Conservation (phyloP, 2,329 filamentous ascomycete species). For the Hymenoscyphus infarciens region DNA sequence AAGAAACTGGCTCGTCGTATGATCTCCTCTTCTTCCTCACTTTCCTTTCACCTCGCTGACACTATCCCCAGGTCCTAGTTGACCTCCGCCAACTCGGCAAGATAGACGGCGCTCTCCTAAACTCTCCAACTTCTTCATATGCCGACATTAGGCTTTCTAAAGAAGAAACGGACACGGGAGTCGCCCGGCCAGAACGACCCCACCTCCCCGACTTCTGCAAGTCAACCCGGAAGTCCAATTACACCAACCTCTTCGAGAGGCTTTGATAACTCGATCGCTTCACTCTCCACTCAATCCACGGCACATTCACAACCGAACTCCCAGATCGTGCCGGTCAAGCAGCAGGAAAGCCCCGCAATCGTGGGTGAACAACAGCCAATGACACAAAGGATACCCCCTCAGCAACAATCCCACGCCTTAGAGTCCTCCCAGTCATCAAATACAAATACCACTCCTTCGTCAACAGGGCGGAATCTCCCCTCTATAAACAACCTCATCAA, state of each 20-base stretch:
- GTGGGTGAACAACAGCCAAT: constrained; percentile 34
- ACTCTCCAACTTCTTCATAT: constrained; percentile 48
- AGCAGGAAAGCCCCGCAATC: constrained; percentile 29
- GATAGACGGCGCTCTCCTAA: background rate
- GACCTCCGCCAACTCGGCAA: background rate
- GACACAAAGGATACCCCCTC: constrained; percentile 33
- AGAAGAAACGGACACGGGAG: constrained; percentile 98
- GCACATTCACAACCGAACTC: constrained; percentile 30
- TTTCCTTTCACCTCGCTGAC: background rate
- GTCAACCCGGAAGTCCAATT: constrained; percentile 60
- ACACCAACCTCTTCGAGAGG: constrained; percentile 54
- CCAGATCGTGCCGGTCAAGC: constrained; percentile 28
- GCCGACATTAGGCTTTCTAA: constrained; percentile 94
- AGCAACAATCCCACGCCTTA: constrained; percentile 34
- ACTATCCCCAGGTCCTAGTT: background rate
- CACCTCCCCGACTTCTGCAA: constrained; percentile 64
- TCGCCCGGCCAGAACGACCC: constrained; percentile 62
- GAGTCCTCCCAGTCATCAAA: constrained; percentile 6
- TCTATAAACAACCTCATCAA: constrained; percentile 85
- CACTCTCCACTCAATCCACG: constrained; percentile 38
- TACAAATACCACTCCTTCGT: background rate
- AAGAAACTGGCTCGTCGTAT: background rate
- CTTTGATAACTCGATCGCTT: constrained; percentile 41
- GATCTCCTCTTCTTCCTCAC: background rate
- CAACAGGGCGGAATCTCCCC: constrained; percentile 54